Base-by-base conservation (phyloP, 179 eudicot species). In the Kewa caespitosa region DNA sequence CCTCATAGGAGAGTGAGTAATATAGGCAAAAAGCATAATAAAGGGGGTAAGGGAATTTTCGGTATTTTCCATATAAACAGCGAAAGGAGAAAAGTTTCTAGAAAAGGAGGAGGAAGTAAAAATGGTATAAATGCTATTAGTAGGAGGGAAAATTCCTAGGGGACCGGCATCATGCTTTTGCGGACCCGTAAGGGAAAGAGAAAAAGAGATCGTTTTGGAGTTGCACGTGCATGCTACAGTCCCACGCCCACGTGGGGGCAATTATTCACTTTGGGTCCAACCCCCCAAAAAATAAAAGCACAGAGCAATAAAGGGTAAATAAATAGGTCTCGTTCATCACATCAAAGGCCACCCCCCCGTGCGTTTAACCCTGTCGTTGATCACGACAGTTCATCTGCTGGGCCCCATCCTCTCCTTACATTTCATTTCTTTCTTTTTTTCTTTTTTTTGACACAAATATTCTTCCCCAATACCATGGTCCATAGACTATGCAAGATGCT, bases 191-290 rank as follows among this genome's bases (percentile, higher is more conserved):
- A n/a, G 11, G 48, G 52, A 63, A 69, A 48, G 31, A 69, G 17
- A 67, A 67, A 72, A 78, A 70, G 60, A n/a, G n/a, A n/a, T n/a
- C n/a, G n/a, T n/a, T n/a, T n/a, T n/a, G n/a, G 69, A 75, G 64
- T 78, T 81, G 84, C 86, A 84, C 86, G 86, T 84, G 86, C 86
- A 84, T 37, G 74, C 74, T 71, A 77, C 73, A 70, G 86, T 73
- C 73, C 86, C 86, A 81, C 84, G 37, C 79, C 86, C 83, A 86
- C 85, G 75, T 78, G 81, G 84, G 73, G 75, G 84, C 71, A 70
- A 90, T 86, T 78, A 81, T 78, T 73, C 52, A 32, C 66, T 76
- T 67, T 78, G 84, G 78, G 70, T 81, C 81, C 61, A 39, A 67
- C 23, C 31, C 52, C 52, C 36, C 48, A 25, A 60, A 30, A 60